phyloP scores from a whole-genome alignment of 805 yeast species.

The Yamadazyma endophytica region DNA sequence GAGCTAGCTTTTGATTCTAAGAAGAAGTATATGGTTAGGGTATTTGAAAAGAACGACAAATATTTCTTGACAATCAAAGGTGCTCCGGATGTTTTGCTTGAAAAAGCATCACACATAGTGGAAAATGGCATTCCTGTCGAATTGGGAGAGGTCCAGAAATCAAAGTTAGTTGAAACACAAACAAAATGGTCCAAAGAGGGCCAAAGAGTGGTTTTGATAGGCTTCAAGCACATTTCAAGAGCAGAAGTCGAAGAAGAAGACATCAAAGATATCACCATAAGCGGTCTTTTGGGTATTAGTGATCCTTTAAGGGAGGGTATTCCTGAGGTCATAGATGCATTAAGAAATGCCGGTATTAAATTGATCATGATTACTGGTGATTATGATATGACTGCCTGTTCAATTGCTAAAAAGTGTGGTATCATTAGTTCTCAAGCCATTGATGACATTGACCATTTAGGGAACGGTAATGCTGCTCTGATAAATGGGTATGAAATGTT shows the following conservation, averaged over 20 bases:
- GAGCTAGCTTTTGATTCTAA: slow-evolving; percentile 40
- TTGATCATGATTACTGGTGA: slow-evolving; percentile 51
- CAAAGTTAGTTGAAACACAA: slow-evolving; percentile 22
- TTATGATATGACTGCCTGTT: slow-evolving; percentile 46
- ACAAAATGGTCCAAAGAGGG: slow-evolving; percentile 33
- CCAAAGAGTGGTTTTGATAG: slow-evolving; percentile 28
- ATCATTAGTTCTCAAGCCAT: slow-evolving; percentile 22
- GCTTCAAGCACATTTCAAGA: slow-evolving; percentile 18
- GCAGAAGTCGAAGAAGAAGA: slow-evolving; percentile 10
- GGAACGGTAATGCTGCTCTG: slow-evolving; percentile 21
- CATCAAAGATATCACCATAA: slow-evolving; percentile 13
- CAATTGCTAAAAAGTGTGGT: slow-evolving; percentile 45
- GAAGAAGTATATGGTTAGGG: slow-evolving; percentile 40
- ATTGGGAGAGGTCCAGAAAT: slow-evolving; percentile 12
- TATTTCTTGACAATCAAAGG: slow-evolving; percentile 36
- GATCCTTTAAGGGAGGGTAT: slow-evolving; percentile 42
- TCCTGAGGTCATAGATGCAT: slow-evolving; percentile 23
- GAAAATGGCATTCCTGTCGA: slow-evolving; percentile 14
- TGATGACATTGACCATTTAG: slow-evolving; percentile 16
- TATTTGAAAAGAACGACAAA: slow-evolving; percentile 16
- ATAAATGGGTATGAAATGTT: slow-evolving; percentile 30
- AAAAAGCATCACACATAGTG: slow-evolving; percentile 20
- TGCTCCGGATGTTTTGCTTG: slow-evolving; percentile 43
- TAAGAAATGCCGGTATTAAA: slow-evolving; percentile 38
- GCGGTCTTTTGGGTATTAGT: slow-evolving; percentile 39